phyloP scores from a whole-genome alignment of 2,329 filamentous ascomycete genomes.

The Phyllosticta paracitricarpa region DNA sequence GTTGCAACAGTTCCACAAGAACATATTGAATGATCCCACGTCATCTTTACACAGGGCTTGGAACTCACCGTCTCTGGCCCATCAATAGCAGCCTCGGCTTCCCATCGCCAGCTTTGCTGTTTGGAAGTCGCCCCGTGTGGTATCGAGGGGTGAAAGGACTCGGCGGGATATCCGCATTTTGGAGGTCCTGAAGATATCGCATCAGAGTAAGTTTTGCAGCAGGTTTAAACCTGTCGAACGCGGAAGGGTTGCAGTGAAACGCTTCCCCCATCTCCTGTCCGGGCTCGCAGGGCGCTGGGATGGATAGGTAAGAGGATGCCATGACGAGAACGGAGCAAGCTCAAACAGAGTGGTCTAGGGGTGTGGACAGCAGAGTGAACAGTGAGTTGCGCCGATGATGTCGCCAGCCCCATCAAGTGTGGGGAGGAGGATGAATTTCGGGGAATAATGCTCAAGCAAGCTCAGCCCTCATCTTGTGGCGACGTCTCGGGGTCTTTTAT shows the following conservation, averaged over 20 bases:
- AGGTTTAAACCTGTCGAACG: slow-evolving; percentile 25
- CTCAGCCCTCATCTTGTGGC: slow-evolving; percentile 4
- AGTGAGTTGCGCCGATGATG: slow-evolving; percentile 2
- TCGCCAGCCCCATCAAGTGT: slow-evolving; percentile 2
- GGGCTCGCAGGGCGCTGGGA: slow-evolving; percentile 16
- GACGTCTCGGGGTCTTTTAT: slow-evolving; percentile 1
- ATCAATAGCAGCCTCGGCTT: slow-evolving; percentile 86
- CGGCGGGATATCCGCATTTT: slow-evolving; percentile 29
- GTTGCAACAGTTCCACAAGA: neutral
- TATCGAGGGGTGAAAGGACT: slow-evolving; percentile 28
- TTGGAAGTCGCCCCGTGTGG: slow-evolving; percentile 34
- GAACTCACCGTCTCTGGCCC: slow-evolving; percentile 77
- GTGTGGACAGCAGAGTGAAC: neutral
- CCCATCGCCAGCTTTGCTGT: slow-evolving; percentile 44
- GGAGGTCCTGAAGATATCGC: slow-evolving; percentile 33
- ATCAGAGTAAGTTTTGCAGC: slow-evolving; percentile 33
- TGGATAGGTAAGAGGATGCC: slow-evolving; percentile 19
- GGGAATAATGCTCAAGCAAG: slow-evolving; percentile 4
- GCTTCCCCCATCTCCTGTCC: slow-evolving; percentile 14
- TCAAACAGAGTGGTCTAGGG: slow-evolving; percentile 18
- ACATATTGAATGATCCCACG: neutral
- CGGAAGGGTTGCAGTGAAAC: slow-evolving; percentile 13
- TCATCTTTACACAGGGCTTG: slow-evolving; percentile 1
- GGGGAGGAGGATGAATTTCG: slow-evolving; percentile 9
- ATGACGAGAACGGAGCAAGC: slow-evolving; percentile 16